Evolutionary conservation across 116 monocot species (phyloP), one percentile per base, ranked within the genome.

Genomic region (Zostera marina): DNA sequence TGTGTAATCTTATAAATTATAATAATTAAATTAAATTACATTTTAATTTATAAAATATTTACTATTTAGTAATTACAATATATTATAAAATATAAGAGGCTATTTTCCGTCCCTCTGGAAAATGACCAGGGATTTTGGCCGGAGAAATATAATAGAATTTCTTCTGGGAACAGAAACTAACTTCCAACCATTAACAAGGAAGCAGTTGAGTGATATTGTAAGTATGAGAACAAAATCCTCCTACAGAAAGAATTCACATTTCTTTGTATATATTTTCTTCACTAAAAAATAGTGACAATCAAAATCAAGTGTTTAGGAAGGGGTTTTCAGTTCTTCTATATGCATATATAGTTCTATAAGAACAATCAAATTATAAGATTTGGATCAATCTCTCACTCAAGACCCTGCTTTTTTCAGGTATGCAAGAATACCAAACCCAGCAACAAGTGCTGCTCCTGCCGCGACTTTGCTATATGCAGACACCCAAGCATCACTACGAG

Each of bases 391-490:
- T 9, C 20, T 49, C 17, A 15, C 17, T 49, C 13, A 78, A 63
- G 65, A 66, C 26, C 82, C 54, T 0, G 81, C 47, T 67, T 81
- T 69, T 64, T 71, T 93, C 59, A 93, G 58, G 61, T 81, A 93
- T 32, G 93, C 93, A 88, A 93, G 79, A 12, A 87, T 67, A 10
- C 88, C 84, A 47, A 93, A 74, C 7, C 93, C 93, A n/a, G 93
- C 81, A 47, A 93, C 81, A 38, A 93, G 75, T 23, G 93, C 88
- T 25, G 93, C 93, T 49, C 93, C 81, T 3, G 93, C 93, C 8
- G 93, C 84, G 42, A 93, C 88, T 1, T 78, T 53, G 47, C 84
- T 81, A 63, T 93, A 93, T 13, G 93, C 93, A 32, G 87, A 52
- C 4, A 84, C 81, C 93, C 93, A 93, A 45, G 88, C 79, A 51